Conservation (phyloP, 202 grass and related monocot species). For the Setaria viridis region DNA sequence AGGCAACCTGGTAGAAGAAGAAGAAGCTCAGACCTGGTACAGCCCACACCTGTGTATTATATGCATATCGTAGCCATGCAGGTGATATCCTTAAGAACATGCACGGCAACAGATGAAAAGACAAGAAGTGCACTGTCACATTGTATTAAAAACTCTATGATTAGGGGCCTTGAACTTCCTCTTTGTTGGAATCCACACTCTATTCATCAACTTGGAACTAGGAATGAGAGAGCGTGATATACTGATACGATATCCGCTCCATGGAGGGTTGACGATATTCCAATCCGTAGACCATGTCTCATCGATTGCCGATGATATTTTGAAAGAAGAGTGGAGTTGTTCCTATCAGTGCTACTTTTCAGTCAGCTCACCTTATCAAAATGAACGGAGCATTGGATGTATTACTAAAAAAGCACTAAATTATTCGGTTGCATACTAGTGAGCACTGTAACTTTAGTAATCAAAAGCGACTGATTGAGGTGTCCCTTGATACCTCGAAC, state of each 20-base stretch:
- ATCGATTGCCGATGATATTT: not conserved
- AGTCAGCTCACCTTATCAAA: not conserved
- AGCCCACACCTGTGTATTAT: constrained; percentile 29
- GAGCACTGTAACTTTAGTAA: not conserved
- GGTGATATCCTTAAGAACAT: constrained; percentile 37
- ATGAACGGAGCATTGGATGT: not conserved
- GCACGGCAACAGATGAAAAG: constrained; percentile 37
- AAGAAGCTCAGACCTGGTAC: constrained; percentile 40
- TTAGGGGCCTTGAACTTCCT: not conserved
- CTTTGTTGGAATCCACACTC: constrained; percentile 3
- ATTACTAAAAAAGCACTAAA: not conserved
- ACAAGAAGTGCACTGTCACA: constrained; percentile 39
- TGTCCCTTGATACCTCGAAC: not conserved
- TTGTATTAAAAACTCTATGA: constrained; percentile 12
- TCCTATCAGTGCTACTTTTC: not conserved
- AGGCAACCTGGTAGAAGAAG: constrained; percentile 28
- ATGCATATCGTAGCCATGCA: constrained; percentile 31
- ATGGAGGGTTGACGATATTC: not conserved
- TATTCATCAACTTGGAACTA: constrained; percentile 16
- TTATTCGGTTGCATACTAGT: not conserved
- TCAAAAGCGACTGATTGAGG: not conserved
- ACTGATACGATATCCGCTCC: not conserved
- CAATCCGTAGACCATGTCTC: not conserved
- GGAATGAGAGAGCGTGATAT: not conserved
- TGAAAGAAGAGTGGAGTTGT: not conserved